phyloP scores from a whole-genome alignment of 176 grass and related monocot species.

The Juncus inflexus region DNA sequence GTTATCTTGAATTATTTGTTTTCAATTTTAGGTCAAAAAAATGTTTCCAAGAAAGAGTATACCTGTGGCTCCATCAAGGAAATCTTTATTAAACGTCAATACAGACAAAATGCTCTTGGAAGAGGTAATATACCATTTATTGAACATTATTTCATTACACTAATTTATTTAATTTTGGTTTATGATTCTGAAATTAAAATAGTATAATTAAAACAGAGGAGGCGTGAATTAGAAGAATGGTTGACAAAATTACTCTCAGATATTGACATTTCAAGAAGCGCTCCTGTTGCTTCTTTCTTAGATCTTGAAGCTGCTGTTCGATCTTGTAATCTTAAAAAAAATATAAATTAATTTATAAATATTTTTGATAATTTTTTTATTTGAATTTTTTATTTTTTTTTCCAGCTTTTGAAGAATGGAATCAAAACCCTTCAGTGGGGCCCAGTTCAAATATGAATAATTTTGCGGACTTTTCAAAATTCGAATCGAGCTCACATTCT shows the following conservation, averaged over 20 bases:
- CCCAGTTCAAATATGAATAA: slow-evolving; percentile 34
- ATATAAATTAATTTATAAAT: not conserved
- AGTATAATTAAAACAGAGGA: slow-evolving; percentile 59
- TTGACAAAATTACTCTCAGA: slow-evolving; percentile 92
- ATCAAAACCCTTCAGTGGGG: slow-evolving; percentile 38
- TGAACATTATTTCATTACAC: not conserved
- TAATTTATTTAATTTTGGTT: slow-evolving; percentile 16
- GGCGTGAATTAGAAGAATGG: slow-evolving; percentile 84
- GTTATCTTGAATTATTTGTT: slow-evolving; percentile 21
- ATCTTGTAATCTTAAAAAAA: slow-evolving; percentile 49
- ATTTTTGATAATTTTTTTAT: too few relatives aligned
- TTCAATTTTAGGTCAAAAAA: slow-evolving; percentile 64
- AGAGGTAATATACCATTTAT: slow-evolving; percentile 52
- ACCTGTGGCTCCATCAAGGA: slow-evolving; percentile 67
- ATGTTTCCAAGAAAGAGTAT: slow-evolving; percentile 70
- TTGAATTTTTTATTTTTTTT: slow-evolving; percentile 18
- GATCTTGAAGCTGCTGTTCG: slow-evolving; percentile 88
- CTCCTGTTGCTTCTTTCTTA: slow-evolving; percentile 85
- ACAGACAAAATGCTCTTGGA: slow-evolving; percentile 82
- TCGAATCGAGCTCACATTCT: slow-evolving; percentile 28
- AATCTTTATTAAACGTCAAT: slow-evolving; percentile 91
- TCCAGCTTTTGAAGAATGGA: slow-evolving; percentile 74
- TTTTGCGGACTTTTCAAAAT: slow-evolving; percentile 26
- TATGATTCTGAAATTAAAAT: slow-evolving; percentile 32
- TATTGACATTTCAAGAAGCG: slow-evolving; percentile 92